A percentile compares a stretch with the other conserved stretches of the same genome.
Evolutionary conservation across 352 stramenopile genomes (phyloP).

Genomic region (Poterioochromonas sp.): DNA sequence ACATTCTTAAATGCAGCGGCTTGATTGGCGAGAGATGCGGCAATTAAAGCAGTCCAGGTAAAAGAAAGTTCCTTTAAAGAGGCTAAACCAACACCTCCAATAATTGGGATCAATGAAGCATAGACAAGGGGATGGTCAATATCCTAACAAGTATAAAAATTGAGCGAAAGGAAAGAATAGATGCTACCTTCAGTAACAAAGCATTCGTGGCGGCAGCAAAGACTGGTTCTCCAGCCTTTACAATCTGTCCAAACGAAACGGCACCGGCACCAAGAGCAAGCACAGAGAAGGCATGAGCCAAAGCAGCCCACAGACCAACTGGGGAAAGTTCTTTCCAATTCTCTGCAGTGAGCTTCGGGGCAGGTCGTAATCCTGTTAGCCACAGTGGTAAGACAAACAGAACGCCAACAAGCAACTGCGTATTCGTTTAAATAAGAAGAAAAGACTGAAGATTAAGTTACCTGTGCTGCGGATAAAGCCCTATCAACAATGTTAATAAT

Average conservation of each 20-base stretch:
- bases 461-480: neutral
- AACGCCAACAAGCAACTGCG: constrained; percentile 8
- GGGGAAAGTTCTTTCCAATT: constrained; percentile 18
- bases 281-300: constrained; percentile 57
- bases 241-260: constrained; percentile 74
- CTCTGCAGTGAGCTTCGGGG: constrained; percentile 1
- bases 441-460: neutral
- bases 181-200: constrained; percentile 48
- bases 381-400: constrained; percentile 8
- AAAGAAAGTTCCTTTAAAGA: constrained; percentile 58
- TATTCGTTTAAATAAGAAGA: neutral
- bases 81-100: constrained; percentile 63
- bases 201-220: constrained; percentile 64
- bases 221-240: constrained; percentile 73
- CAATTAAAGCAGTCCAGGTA: constrained; percentile 61
- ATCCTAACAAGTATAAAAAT: neutral
- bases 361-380: neutral
- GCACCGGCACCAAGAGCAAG: constrained; percentile 59
- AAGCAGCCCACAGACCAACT: constrained; percentile 16
- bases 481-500: too few relatives aligned
- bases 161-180: neutral
- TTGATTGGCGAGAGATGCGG: constrained; percentile 61
- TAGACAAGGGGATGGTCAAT: constrained; percentile 22
- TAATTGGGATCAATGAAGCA: constrained; percentile 56
- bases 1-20: constrained; percentile 26